These are phyloP conservation scores for Macadamia integrifolia DNA, from an alignment of 164 flowering plant species.

Conservation along the genomic window DNA sequence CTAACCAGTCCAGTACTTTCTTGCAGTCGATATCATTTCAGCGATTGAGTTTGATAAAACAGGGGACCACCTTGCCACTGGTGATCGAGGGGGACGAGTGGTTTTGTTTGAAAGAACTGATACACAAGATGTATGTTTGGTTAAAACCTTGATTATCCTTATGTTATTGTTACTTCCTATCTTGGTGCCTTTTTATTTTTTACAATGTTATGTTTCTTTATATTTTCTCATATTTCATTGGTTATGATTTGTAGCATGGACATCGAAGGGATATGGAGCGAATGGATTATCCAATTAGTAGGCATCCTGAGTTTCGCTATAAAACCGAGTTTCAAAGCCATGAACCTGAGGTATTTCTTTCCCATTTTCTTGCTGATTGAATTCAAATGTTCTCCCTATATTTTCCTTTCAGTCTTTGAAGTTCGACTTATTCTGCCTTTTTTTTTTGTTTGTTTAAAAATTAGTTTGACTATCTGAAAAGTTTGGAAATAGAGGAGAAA, in stretches of 20 bases:
- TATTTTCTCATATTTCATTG: background rate
- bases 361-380: background rate
- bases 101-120: conserved; percentile 64
- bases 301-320: conserved; percentile 83
- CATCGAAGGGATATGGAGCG: conserved; percentile 61
- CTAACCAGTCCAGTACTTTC: conserved; percentile 7
- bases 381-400: background rate
- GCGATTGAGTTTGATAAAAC: conserved; percentile 61
- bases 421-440: background rate
- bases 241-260: conserved; percentile 36
- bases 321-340: conserved; percentile 92
- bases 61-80: conserved; percentile 67
- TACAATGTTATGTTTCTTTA: background rate
- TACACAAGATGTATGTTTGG: conserved; percentile 18
- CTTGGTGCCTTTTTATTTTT: background rate
- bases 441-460: conserved; percentile 4
- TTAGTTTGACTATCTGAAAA: conserved; percentile 91
- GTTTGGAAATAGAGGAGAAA: conserved; percentile 93
- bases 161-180: background rate
- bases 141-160: too few relatives aligned
- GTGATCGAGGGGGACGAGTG: conserved; percentile 70
- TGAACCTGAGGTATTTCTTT: conserved; percentile 68
- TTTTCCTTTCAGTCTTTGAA: conserved; percentile 5
- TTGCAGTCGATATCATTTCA: conserved; percentile 51
- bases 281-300: conserved; percentile 38